Base-by-base conservation (phyloP, 331 rosid genomes). In the Dryas integrifolia region DNA sequence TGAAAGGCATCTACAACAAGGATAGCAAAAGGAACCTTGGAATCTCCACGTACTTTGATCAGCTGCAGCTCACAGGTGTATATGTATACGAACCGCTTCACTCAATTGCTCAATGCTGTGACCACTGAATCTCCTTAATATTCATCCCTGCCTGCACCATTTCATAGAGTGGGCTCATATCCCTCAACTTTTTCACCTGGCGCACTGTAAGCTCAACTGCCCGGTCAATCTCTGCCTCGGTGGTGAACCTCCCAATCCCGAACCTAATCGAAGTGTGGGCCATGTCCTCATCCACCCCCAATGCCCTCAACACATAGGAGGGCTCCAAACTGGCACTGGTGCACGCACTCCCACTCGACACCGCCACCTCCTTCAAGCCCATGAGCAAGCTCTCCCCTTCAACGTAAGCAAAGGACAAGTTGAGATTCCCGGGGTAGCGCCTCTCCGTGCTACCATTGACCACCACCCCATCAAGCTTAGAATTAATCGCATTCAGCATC, bases 271-370 rank as follows among this genome's bases (percentile, higher is more conserved):
- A 92, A 53, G 98, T 92, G 35, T 92, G 98, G 14, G 95, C 98
- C 98, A 90, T 90, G 66, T 94, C 97, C 80, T 94, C 98, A 16
- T 94, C 97, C 79, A 94, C 98, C 44, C 98, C 98, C 81, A 94
- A 73, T 0, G 98, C 98, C 73, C 97, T 87, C 89, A 91, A 80
- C 58, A 91, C 98, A 80, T 94, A 91, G 0, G 98, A 91, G 0
- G 97, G 98, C 89, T 94, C 97, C 89, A 94, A 84, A 84, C 97
- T 91, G 2, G 98, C 97, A 72, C 98, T 89, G 4, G 97, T 94
- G 56, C 98, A 94, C 1, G 96, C 98, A 76, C 98, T 94, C 38
- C 98, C 98, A 78, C 98, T 94, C 4, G 98, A 94, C 15, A 94
- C 97, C 7, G 98, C 98, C 68, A 94, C 97, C 79, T 94, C 98